Base-by-base conservation (phyloP, 1,139 yeast genomes). In the Tardiomyces depauwii region DNA sequence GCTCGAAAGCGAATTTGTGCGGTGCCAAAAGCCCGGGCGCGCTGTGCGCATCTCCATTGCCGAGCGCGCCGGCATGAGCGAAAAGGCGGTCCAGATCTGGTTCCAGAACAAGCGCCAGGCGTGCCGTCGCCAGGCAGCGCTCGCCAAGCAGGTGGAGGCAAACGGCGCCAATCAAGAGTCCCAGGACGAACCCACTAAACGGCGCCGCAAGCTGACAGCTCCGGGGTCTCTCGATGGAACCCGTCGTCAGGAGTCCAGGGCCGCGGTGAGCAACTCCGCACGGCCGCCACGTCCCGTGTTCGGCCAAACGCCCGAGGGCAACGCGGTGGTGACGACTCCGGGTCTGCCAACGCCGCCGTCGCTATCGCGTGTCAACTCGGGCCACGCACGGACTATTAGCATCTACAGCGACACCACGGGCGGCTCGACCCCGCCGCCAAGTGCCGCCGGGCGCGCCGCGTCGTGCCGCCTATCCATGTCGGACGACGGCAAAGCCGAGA, bases 51-150 rank as follows among this genome's bases (percentile, higher is more conserved):
- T 78, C 42, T 82, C 78, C 53, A 84, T 91, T 54, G 95, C 96
- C 14, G 65, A 68, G 33, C 77, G 73, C 53, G 94, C 91, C 41
- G 78, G 79, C 52, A 91, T 89, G 97, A 77, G 91, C n/a, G 96
- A 88, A 63, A 88, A 88, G 63, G 95, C 96, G 1, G 95, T 91
- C 28, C 97, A 91, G 67, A 87, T 91, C 53, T 91, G 98, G 98
- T 91, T 91, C 66, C 98, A 91, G 66, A 91, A 91, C 66, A 84
- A 80, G 63, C 79, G 98, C 64, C 98, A 91, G 67, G 51, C 55
- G 40, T 51, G 51, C 47, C 53, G 57, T 18, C 47, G 55, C 12
- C 32, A 13, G 36, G 19, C 19, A 3, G n/a, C 36, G 12, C 39
- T 36, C 6, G 10, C 21, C n/a, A 36, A 30, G 36, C 10, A 30